These are phyloP conservation scores for Salix caprea DNA, from an alignment of 345 rosid genomes.

Conservation along the genomic window DNA sequence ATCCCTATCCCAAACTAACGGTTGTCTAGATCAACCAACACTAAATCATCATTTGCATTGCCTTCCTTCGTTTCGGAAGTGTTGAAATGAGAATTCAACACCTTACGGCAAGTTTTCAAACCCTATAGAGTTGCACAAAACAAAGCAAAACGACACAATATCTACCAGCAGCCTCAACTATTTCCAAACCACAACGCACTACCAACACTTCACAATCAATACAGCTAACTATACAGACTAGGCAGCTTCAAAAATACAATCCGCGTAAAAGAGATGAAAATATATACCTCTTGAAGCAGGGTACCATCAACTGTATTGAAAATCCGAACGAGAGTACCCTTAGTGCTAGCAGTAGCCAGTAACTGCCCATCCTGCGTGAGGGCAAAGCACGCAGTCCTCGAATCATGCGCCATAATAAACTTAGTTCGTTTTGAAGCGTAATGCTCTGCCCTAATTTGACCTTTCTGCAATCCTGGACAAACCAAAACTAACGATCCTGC, in stretches of 20 bases:
- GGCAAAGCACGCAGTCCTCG: slow-evolving; percentile 81
- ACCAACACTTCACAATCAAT: neutral
- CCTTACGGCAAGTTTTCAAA: neutral
- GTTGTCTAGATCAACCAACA: neutral
- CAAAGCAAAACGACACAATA: neutral
- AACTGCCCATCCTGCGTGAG: slow-evolving; percentile 78
- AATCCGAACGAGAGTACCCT: slow-evolving; percentile 81
- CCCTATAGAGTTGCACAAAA: neutral
- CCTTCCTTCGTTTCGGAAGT: neutral
- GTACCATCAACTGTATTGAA: slow-evolving; percentile 74
- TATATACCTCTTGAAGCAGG: slow-evolving; percentile 70
- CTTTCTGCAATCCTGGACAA: slow-evolving; percentile 84
- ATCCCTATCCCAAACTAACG: neutral
- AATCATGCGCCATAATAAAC: slow-evolving; percentile 91
- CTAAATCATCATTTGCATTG: neutral
- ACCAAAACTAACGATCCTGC: slow-evolving; percentile 72
- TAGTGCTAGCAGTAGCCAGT: slow-evolving; percentile 83
- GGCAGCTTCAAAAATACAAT: neutral
- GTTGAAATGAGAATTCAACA: neutral
- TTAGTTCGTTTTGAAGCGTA: slow-evolving; percentile 81
- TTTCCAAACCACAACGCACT: neutral
- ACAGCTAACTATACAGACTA: neutral
- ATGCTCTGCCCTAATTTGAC: slow-evolving; percentile 87
- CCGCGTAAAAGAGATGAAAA: neutral
- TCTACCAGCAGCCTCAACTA: neutral